Base-by-base conservation (phyloP, 768 basidiomycete genomes). In the Amanita brunnescens region DNA sequence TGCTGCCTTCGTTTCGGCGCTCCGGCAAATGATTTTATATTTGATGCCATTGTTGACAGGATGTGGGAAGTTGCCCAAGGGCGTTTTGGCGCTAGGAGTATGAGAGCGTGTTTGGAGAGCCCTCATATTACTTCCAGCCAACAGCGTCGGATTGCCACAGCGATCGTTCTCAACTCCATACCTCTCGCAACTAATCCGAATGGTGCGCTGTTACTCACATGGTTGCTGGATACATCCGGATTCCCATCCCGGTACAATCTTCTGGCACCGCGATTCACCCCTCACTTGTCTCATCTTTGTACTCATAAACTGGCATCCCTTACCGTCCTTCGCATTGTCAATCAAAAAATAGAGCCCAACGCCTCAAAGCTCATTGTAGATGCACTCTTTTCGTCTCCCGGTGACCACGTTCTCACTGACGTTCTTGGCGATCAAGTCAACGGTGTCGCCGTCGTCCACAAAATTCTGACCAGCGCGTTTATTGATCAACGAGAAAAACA, bases 11-110 rank as follows among this genome's bases (percentile, higher is more conserved):
- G 90, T 32, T 98, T 98, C 61, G 88, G 89, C 41, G 69, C 85
- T 33, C 94, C 94, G 30, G 80, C 79, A 26, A 94, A 91, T 51
- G 91, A 95, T 57, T 98, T 98, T 66, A 88, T 98, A 53, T 98
- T 97, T 65, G 94, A 98, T 64, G 92, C 91, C 24, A 97, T 98
- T 75, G 85, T 90, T 41, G 95, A 98, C 66, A 89, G 96, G 35
- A 87, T 96, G 71, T 98, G 96, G 92, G 96, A 98, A 70, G 78
- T 99, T 48, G 95, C 93, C 0, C 95, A 97, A 70, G 95, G 95
- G 20, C 84, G 96, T 30, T 99, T 96, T 61, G 96, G 96, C 49
- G 96, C 96, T 41, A 85, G 96, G 44, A 94, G 93, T 63, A 95
- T 98, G 87, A 80, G 95, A 56, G 94, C 96, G 9, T 96, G 94